phyloP scores from a whole-genome alignment of 768 basidiomycete genomes.

The Termitomyces sp. region DNA sequence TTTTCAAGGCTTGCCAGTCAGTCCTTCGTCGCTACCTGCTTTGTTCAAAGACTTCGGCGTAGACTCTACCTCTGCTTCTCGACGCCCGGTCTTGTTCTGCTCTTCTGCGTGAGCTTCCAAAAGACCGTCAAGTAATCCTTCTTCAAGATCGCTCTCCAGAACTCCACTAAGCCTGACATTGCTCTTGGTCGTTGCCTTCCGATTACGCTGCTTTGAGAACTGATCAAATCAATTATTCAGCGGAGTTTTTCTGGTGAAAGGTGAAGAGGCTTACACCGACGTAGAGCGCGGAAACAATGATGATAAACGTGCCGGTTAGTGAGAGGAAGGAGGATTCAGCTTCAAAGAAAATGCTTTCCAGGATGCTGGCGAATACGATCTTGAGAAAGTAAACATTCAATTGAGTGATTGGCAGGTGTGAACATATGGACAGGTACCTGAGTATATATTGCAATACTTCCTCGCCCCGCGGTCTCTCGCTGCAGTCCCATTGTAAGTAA shows the following conservation, averaged over 20 bases:
- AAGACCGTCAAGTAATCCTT: constrained; percentile 7
- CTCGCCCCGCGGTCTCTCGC: constrained; percentile 42
- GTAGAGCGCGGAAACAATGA: constrained; percentile 57
- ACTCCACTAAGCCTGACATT: constrained; percentile 3
- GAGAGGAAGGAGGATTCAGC: constrained; percentile 53
- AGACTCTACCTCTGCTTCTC: neutral
- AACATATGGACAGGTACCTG: constrained; percentile 11
- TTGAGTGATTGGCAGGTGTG: neutral
- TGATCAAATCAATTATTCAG: neutral
- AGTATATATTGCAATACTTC: constrained; percentile 51
- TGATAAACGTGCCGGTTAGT: constrained; percentile 57
- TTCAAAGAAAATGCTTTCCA: constrained; percentile 64
- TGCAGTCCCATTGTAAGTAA: constrained; percentile 53
- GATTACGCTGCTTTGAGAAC: constrained; percentile 6
- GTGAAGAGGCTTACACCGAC: constrained; percentile 45
- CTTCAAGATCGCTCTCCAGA: constrained; percentile 6
- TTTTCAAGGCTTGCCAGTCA: neutral
- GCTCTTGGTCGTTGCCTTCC: neutral
- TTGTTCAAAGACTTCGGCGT: neutral
- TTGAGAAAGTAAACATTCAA: constrained; percentile 15
- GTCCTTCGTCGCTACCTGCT: neutral
- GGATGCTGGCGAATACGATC: constrained; percentile 62
- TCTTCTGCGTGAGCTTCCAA: neutral
- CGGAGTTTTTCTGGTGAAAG: neutral
- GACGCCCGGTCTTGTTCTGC: neutral